Percentiles rank a stretch among this genome's conserved stretches.
Evolutionary conservation across 1,284 basidiomycete genomes (phyloP).

Genomic region (Omphalotus olearius): DNA sequence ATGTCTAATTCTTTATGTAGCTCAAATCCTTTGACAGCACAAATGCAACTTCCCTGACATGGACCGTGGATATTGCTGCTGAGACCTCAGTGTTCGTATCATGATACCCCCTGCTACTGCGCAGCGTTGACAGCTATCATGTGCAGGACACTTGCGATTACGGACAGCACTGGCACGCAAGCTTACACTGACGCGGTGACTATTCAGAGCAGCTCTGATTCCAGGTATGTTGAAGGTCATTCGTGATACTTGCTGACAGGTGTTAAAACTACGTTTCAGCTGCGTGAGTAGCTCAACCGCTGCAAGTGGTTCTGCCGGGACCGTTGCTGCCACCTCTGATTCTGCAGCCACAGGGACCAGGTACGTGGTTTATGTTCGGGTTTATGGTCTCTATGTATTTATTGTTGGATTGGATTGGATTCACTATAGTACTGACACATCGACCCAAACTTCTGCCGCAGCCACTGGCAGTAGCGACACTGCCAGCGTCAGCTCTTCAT

Average conservation of each 20-base stretch:
- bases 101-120: not conserved
- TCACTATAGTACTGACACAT: slow-evolving; percentile 6
- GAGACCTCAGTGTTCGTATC: slow-evolving; percentile 53
- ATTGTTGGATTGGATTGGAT: not conserved
- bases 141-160: slow-evolving; percentile 46
- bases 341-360: not conserved
- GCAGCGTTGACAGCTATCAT: slow-evolving; percentile 1
- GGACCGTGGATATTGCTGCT: slow-evolving; percentile 52
- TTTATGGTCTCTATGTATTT: too few species aligned
- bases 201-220: slow-evolving; percentile 39
- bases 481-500: not conserved
- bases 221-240: slow-evolving; percentile 26
- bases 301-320: slow-evolving; percentile 10
- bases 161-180: slow-evolving; percentile 54
- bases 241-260: not conserved
- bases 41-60: slow-evolving; percentile 47
- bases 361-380: not conserved
- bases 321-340: slow-evolving; percentile 13
- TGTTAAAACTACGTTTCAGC: slow-evolving; percentile 3
- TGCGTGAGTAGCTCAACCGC: slow-evolving; percentile 21
- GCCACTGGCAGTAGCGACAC: slow-evolving; percentile 5
- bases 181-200: slow-evolving; percentile 56
- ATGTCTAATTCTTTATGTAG: slow-evolving; percentile 24
- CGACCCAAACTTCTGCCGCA: slow-evolving; percentile 15
- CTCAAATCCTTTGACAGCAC: slow-evolving; percentile 51